These are phyloP conservation scores for Sequoia sempervirens DNA, from an alignment of 75 land plant species.

Conservation along the genomic window DNA sequence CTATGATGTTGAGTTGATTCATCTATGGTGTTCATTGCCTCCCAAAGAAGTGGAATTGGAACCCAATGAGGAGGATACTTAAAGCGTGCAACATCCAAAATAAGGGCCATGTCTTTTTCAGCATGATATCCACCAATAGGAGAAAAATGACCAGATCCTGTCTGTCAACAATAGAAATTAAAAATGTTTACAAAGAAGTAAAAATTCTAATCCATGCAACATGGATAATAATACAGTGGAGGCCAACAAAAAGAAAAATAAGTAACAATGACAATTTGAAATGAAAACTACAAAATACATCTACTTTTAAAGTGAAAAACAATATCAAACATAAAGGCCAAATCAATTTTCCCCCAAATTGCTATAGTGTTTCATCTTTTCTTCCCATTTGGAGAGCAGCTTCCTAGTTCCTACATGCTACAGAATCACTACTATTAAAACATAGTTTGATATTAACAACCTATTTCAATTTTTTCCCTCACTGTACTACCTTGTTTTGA, in stretches of 20 bases:
- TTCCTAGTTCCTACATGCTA: not conserved
- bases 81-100: conserved; percentile 89
- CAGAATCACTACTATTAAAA: not conserved
- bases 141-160: conserved; percentile 91
- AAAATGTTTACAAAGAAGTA: not conserved
- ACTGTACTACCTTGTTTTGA: not conserved
- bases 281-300: not conserved
- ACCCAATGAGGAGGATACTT: conserved; percentile 99
- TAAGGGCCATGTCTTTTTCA: conserved; percentile 74
- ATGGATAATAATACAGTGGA: not conserved
- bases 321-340: not conserved
- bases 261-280: not conserved
- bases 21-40: conserved; percentile 77
- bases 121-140: conserved; percentile 91
- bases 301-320: not conserved
- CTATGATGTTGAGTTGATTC: conserved; percentile 55
- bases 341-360: no score
- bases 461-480: not conserved
- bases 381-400: not conserved
- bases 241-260: not conserved
- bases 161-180: conserved; percentile 29
- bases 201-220: not conserved
- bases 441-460: not conserved
- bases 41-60: conserved; percentile 78
- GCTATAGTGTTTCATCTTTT: not conserved